phyloP scores from a whole-genome alignment of 1,139 yeast genomes.

The Candida frijolesensis region DNA sequence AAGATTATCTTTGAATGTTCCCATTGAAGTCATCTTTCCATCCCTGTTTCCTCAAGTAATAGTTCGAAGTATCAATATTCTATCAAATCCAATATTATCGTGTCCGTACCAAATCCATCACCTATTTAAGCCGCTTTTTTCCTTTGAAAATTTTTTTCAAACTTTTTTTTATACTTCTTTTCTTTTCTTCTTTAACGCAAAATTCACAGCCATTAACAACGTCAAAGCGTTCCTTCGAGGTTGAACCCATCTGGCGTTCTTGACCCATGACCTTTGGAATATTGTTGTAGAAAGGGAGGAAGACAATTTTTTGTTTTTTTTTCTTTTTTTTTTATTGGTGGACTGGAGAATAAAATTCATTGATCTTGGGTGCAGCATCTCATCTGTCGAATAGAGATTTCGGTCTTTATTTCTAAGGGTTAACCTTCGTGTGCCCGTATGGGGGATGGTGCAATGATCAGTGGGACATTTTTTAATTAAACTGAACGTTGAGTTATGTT shows the following conservation, averaged over 20 bases:
- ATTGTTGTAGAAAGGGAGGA: conserved; percentile 36
- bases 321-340: conserved; percentile 36
- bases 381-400: conserved; percentile 42
- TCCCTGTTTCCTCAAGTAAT: no score
- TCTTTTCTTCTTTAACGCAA: conserved; percentile 52
- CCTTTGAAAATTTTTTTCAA: not conserved
- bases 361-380: conserved; percentile 84
- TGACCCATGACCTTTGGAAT: conserved; percentile 79
- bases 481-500: no score
- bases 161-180: conserved; percentile 16
- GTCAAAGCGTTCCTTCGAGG: conserved; percentile 74
- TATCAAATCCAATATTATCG: not conserved
- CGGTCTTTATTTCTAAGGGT: conserved; percentile 60
- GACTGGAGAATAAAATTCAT: conserved; percentile 66
- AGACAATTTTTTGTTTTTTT: no score
- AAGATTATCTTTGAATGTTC: no score
- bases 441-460: conserved; percentile 81
- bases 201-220: conserved; percentile 68
- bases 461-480: conserved; percentile 47
- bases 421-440: conserved; percentile 85
- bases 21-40: no score
- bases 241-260: conserved; percentile 67
- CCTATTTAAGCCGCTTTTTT: not conserved
- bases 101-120: not conserved
- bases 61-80: no score